These are phyloP conservation scores for Aureobasidium vineae DNA, from an alignment of 2,329 filamentous ascomycete genomes.

Conservation along the genomic window DNA sequence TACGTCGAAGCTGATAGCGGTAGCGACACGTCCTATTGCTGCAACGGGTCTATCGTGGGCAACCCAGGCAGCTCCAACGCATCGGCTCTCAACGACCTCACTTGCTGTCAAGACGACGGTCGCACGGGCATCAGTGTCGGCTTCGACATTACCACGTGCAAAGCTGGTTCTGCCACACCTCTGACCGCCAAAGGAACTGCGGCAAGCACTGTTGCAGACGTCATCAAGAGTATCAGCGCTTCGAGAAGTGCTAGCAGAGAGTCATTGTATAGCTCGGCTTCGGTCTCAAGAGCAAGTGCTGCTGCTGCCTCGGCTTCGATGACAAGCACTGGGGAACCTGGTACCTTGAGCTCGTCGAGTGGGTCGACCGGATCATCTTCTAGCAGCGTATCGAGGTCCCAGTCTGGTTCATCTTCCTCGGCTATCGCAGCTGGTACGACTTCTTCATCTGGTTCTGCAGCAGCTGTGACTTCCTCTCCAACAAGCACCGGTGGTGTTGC, in stretches of 20 bases:
- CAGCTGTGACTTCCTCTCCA: background rate
- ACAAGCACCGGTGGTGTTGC: conserved; percentile 13
- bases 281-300: background rate
- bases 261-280: background rate
- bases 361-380: background rate
- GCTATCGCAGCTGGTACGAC: background rate
- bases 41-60: conserved; percentile 8
- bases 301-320: background rate
- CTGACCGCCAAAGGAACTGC: conserved; percentile 8
- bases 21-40: background rate
- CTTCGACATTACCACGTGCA: background rate
- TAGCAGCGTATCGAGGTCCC: background rate
- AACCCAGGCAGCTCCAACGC: background rate
- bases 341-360: background rate
- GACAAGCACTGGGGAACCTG: background rate
- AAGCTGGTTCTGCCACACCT: background rate
- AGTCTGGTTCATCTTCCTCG: background rate
- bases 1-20: background rate
- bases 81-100: conserved; percentile 6
- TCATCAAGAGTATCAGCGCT: background rate
- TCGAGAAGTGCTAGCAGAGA: background rate
- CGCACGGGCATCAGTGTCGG: background rate
- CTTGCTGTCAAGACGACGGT: conserved; percentile 9
- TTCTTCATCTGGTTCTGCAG: background rate
- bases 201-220: background rate